phyloP scores from a whole-genome alignment of 225 moss, liverwort and hornwort genomes.

The Anthoceros angustus region DNA sequence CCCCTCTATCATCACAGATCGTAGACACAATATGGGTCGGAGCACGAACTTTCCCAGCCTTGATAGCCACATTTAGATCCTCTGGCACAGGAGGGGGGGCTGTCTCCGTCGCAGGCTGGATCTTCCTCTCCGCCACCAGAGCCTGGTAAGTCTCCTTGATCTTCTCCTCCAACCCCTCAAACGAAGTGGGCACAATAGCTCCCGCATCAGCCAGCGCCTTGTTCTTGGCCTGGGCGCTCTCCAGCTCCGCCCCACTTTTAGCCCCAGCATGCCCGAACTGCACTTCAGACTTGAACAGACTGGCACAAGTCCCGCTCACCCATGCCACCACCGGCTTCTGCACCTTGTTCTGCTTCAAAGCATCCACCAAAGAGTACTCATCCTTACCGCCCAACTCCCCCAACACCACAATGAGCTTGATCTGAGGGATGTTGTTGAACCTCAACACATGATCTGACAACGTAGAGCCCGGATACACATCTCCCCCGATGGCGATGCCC shows the following conservation, averaged over 20 bases:
- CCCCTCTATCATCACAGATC: conserved; percentile 91
- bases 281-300: conserved; percentile 89
- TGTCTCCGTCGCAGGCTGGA: conserved; percentile 30
- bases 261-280: conserved; percentile 99
- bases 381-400: conserved; percentile 85
- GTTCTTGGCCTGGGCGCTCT: conserved; percentile 97
- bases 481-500: conserved; percentile 92
- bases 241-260: conserved; percentile 86
- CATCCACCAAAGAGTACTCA: conserved; percentile 86
- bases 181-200: conserved; percentile 78
- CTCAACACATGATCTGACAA: conserved; percentile 88
- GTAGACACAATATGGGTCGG: conserved; percentile 91
- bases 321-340: conserved; percentile 80
- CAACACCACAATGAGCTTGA: conserved; percentile 79
- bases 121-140: conserved; percentile 48
- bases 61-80: conserved; percentile 68
- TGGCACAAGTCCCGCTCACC: conserved; percentile 91
- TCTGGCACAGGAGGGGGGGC: conserved; percentile 65
- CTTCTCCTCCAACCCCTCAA: conserved; percentile 63
- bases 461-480: conserved; percentile 93
- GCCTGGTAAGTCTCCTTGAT: conserved; percentile 50
- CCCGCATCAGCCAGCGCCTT: conserved; percentile 65
- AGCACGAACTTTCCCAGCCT: conserved; percentile 75
- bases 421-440: conserved; percentile 84
- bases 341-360: conserved; percentile 60